Conservation (phyloP, 371 early-diverging fungal species). For the Syncephalastrum sp. region DNA sequence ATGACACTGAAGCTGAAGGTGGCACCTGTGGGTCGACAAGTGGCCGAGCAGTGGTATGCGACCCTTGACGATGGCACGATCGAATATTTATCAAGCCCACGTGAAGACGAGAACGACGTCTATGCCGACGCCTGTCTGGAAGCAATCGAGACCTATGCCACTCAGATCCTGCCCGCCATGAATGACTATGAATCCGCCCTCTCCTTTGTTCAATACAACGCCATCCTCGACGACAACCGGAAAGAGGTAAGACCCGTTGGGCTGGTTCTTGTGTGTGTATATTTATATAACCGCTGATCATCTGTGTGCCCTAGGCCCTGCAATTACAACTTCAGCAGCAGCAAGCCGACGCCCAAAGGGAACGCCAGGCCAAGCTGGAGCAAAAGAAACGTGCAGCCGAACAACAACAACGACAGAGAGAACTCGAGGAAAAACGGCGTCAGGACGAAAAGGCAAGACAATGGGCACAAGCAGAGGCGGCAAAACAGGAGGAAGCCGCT, state of each 20-base stretch:
- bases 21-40: constrained; percentile 26
- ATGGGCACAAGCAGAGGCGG: constrained; percentile 3
- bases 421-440: constrained; percentile 9
- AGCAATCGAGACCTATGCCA: constrained; percentile 30
- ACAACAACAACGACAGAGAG: constrained; percentile 10
- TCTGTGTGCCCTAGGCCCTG: constrained; percentile 10
- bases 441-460: constrained; percentile 13
- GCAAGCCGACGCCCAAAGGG: constrained; percentile 11
- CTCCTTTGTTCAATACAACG: constrained; percentile 39
- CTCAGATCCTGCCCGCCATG: constrained; percentile 27
- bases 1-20: constrained; percentile 29
- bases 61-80: constrained; percentile 25
- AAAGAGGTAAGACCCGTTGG: constrained; percentile 28
- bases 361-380: constrained; percentile 17
- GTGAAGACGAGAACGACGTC: constrained; percentile 15
- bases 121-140: constrained; percentile 21
- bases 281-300: constrained; percentile 10
- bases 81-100: constrained; percentile 14
- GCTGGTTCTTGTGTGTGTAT: background rate
- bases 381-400: constrained; percentile 8
- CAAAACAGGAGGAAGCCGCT: constrained; percentile 10
- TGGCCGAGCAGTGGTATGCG: constrained; percentile 39
- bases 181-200: constrained; percentile 40
- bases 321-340: constrained; percentile 13
- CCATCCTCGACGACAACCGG: constrained; percentile 25